Evolutionary conservation across 2,329 filamentous ascomycete species (phyloP), one percentile per base, ranked within the genome.

Genomic region (Podosphaera fusca): DNA sequence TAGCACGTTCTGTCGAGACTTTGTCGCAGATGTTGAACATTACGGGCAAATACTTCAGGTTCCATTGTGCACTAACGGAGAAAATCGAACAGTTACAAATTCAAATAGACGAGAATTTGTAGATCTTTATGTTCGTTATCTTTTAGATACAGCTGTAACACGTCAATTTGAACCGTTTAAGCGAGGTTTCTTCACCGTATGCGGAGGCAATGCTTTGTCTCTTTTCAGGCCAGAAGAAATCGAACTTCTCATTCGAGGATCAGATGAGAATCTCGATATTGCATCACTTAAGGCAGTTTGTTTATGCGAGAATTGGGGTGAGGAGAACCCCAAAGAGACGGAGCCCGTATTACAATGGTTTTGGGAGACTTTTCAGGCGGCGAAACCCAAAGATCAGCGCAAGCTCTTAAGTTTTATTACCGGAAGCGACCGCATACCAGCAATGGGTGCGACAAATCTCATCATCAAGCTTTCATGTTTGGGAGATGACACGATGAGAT

Each of bases 81-180:
- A 86, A 63, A 78, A 75, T 12, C 79, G 79, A 58, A 73, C 84
- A 3, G 88, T 95, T 50, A 95, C 85, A n/a, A 92, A 87, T 63
- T 69, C 75, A 14, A 95, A 95, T 63, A 78, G 87, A 34, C 79
- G 80, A 61, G 88, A 95, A 64, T 95, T 90, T 64, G 87, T 95
- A 56, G 84, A 90, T 62, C 73, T 87, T 1, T 94, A 94, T 66
- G 78, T 94, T 8, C 79, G 81, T 45, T 85, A 90, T 66, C 69
- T 90, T 8, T 78, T 95, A 9, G 87, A 95, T 64, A 81, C 76
- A 5, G 78, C 85, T 0, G 84, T 95, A 1, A 73, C 78, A 45
- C 78, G 86, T 46, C 88, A 95, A 65, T 95, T 94, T 61, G 87
- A 94, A 66, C 88, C 89, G 0, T 95, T 95, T 74, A 92, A 92